Evolutionary conservation across 495 filamentous ascomycete genomes (phyloP).

Genomic region (Recurvomyces mirabilis): DNA sequence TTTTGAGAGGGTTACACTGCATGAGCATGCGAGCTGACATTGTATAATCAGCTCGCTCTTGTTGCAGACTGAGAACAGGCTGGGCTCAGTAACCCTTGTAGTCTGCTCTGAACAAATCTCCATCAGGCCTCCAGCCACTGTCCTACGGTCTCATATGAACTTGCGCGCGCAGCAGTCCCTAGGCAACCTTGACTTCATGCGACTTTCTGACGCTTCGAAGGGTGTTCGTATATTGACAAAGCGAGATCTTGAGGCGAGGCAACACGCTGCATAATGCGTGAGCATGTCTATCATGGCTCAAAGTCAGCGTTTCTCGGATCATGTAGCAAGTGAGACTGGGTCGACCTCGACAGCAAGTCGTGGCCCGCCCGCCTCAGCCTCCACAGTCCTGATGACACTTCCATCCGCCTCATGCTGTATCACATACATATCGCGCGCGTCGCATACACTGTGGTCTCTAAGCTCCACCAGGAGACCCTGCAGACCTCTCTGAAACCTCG

Average conservation of each 20-base stretch:
- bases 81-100: background rate
- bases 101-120: too few relatives aligned
- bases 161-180: too few relatives aligned
- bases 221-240: too few relatives aligned
- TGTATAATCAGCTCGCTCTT: background rate
- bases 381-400: background rate
- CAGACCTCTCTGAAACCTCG: background rate
- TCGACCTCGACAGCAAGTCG: background rate
- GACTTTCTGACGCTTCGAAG: too few relatives aligned
- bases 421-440: background rate
- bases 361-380: background rate
- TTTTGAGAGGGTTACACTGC: background rate
- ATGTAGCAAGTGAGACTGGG: too few relatives aligned
- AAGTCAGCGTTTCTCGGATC: background rate
- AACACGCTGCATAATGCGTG: too few relatives aligned
- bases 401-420: background rate
- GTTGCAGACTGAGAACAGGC: background rate
- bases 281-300: background rate
- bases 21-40: background rate
- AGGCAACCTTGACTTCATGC: too few relatives aligned
- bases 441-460: background rate
- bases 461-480: background rate
- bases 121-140: too few relatives aligned
- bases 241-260: too few relatives aligned
- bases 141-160: too few relatives aligned